phyloP scores from a whole-genome alignment of 2,329 filamentous ascomycete genomes.

The Alternaria triticina region DNA sequence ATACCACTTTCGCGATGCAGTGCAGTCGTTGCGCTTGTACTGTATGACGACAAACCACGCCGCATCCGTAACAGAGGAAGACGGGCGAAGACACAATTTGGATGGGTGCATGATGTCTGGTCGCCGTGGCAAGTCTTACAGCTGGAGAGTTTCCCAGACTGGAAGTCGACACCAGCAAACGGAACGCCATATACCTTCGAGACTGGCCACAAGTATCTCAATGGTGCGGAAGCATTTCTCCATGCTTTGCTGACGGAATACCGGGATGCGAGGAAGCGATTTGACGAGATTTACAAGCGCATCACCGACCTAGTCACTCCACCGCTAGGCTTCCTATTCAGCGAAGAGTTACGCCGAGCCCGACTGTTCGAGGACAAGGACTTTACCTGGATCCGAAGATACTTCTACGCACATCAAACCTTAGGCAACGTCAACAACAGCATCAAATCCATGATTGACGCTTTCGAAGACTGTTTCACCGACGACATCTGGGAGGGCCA shows the following conservation, averaged over 20 bases:
- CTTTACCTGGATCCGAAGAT: constrained; percentile 67
- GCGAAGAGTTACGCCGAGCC: constrained; percentile 61
- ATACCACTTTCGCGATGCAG: constrained; percentile 66
- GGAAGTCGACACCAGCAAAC: constrained; percentile 50
- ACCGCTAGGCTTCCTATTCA: constrained; percentile 66
- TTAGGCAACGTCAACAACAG: constrained; percentile 65
- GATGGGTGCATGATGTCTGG: constrained; percentile 64
- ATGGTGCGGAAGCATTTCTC: constrained; percentile 67
- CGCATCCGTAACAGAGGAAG: constrained; percentile 59
- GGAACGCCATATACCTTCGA: constrained; percentile 63
- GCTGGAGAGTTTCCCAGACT: constrained; percentile 52
- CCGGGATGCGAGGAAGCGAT: constrained; percentile 65
- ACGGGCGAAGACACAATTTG: constrained; percentile 56
- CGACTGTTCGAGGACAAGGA: constrained; percentile 67
- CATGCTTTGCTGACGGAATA: constrained; percentile 66
- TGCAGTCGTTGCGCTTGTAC: constrained; percentile 64
- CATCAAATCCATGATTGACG: constrained; percentile 64
- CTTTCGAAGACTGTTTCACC: constrained; percentile 64
- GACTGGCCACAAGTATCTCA: constrained; percentile 62
- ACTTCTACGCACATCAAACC: constrained; percentile 69
- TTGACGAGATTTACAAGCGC: constrained; percentile 62
- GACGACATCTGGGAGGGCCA: constrained; percentile 65
- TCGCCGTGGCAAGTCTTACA: constrained; percentile 63
- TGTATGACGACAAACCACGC: constrained; percentile 60
- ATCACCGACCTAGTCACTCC: constrained; percentile 67